Evolutionary conservation across 1,139 yeast species (phyloP).

Genomic region (Pichia sp.): DNA sequence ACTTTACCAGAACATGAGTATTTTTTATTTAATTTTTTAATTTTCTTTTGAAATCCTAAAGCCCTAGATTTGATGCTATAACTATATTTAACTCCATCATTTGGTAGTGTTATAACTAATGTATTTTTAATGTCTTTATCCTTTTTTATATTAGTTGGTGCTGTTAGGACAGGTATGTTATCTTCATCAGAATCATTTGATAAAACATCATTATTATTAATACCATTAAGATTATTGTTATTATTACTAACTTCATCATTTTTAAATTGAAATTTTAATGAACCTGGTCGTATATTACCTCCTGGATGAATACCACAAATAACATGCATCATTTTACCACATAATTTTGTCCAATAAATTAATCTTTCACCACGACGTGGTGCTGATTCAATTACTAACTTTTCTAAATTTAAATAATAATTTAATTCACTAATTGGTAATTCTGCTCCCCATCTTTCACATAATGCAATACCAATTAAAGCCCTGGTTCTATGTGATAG

Average conservation of each 20-base stretch:
- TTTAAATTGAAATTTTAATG: conserved; percentile 32
- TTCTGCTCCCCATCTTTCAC: conserved; percentile 74
- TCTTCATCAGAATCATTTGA: not conserved
- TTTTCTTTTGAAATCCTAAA: conserved; percentile 44
- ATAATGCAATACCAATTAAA: conserved; percentile 57
- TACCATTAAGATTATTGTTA: too few species aligned
- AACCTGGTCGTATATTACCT: conserved; percentile 57
- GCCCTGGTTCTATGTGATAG: conserved; percentile 61
- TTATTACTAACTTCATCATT: conserved; percentile 22
- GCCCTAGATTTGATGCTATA: conserved; percentile 51
- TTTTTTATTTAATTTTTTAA: conserved; percentile 38
- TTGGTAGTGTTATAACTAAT: conserved; percentile 39
- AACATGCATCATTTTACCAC: conserved; percentile 64
- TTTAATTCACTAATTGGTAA: conserved; percentile 47
- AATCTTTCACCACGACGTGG: conserved; percentile 39
- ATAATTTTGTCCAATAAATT: conserved; percentile 60
- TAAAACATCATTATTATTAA: not conserved
- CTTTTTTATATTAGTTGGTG: too few species aligned
- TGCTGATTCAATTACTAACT: conserved; percentile 40
- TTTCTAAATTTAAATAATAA: conserved; percentile 39
- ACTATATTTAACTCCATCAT: conserved; percentile 47
- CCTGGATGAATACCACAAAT: conserved; percentile 73
- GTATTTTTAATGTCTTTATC: conserved; percentile 20
- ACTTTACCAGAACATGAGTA: conserved; percentile 34
- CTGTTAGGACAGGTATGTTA: too few species aligned